Evolutionary conservation across 345 rosid genomes (phyloP).

Genomic region (Firmiana major): DNA sequence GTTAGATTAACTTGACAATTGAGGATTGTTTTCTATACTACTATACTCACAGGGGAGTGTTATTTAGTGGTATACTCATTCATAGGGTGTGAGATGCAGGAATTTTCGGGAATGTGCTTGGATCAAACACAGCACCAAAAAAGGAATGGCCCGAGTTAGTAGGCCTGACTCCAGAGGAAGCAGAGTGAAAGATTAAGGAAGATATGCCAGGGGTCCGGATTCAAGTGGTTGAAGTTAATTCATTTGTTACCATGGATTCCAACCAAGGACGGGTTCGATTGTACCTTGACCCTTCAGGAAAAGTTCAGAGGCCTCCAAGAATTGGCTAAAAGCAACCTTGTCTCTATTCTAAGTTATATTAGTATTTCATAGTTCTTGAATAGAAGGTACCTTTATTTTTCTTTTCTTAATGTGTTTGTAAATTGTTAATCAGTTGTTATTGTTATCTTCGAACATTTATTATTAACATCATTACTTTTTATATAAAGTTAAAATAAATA

Average conservation of each 20-base stretch:
- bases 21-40: too few species aligned
- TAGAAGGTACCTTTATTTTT: background rate
- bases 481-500: too few species aligned
- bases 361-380: background rate
- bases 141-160: constrained; percentile 51
- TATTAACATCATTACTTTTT: too few species aligned
- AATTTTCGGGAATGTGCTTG: constrained; percentile 19
- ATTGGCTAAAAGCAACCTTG: constrained; percentile 7
- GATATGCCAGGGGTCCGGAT: constrained; percentile 1
- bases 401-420: too few species aligned
- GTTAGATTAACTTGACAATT: background rate
- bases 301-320: constrained; percentile 9
- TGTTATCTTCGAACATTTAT: too few species aligned
- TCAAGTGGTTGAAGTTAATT: constrained; percentile 3
- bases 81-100: constrained; percentile 17
- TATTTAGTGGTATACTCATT: too few species aligned
- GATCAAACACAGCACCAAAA: constrained; percentile 18
- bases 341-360: background rate
- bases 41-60: too few species aligned
- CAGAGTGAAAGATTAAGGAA: constrained; percentile 12
- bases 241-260: constrained; percentile 15
- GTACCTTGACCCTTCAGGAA: constrained; percentile 3
- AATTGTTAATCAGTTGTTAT: too few species aligned
- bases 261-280: constrained; percentile 7
- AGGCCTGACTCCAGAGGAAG: constrained; percentile 22